Base-by-base conservation (phyloP, 352 stramenopile genomes). In the Pilasporangium apinafurcum region DNA sequence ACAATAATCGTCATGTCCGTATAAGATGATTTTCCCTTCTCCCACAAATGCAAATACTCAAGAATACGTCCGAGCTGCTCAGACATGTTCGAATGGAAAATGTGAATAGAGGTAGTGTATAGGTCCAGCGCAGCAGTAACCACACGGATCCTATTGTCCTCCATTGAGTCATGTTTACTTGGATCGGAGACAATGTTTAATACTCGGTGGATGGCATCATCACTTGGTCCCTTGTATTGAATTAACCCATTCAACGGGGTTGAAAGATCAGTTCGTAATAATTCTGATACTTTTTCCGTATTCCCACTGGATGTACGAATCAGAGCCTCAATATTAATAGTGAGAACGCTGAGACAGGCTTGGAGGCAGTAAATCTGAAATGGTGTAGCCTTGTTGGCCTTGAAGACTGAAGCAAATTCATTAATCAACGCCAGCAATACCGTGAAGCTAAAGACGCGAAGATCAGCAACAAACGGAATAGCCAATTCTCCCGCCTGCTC, bases 1-100 rank as follows among this genome's bases (percentile, higher is more conserved):
- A 48, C 43, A 13, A 75, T 47, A n/a, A 81, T 78, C 21, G 67
- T 71, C 7, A 78, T 31, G 46, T 76, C 68, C 14, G 64, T 73
- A 4, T 27, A 44, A 8, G 52, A 65, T 14, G 56, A 47, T 18
- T 27, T 53, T 4, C 44, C 49, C 12, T 64, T 48, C 33, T 68
- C 39, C 65, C 65, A 78, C 13, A 51, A n/a, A 16, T 58, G 37
- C 36, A 81, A 51, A 49, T 73, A 67, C 28, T 58, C 62, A 1
- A 81, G 51, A 38, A 70, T 52, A 33, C 68, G 53, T 1, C 50
- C 47, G 26, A 81, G 56, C 8, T 81, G 68, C 16, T 81, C 60
- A 20, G 37, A 56, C 17, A 78, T 56, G n/a, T 78, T 51, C 7
- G 65, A 57, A 25, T 81, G 56, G 22, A 73, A 73, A 37, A 78